Evolutionary conservation across 495 filamentous ascomycete genomes (phyloP).

Genomic region (Aspergillus avenaceus): DNA sequence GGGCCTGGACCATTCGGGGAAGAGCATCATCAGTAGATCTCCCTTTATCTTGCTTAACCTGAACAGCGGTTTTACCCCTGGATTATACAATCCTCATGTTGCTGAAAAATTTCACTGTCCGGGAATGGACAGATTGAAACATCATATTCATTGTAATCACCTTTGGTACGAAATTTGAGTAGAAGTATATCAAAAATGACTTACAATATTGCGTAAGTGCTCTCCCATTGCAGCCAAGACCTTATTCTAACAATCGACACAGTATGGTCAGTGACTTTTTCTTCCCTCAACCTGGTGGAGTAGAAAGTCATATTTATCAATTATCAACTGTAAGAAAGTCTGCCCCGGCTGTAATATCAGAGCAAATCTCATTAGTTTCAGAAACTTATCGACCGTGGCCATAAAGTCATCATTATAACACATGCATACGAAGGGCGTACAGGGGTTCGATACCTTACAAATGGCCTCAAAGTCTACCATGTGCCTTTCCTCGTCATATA

Average conservation of each 20-base stretch:
- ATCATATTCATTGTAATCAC: not conserved
- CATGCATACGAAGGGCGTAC: slow-evolving; percentile 91
- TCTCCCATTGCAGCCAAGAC: not conserved
- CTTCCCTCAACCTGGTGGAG: slow-evolving; percentile 92
- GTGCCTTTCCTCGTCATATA: slow-evolving; percentile 95
- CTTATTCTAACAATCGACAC: slow-evolving; percentile 14
- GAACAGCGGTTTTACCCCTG: not conserved
- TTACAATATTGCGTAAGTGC: slow-evolving; percentile 69
- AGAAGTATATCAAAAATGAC: slow-evolving; percentile 42
- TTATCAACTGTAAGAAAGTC: slow-evolving; percentile 60
- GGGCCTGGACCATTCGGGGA: slow-evolving; percentile 15
- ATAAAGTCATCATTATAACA: slow-evolving; percentile 97
- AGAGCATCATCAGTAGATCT: slow-evolving; percentile 4
- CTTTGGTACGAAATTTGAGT: not conserved
- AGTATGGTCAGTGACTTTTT: slow-evolving; percentile 99
- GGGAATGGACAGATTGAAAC: slow-evolving; percentile 15
- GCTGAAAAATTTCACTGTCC: no score
- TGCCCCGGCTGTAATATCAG: not conserved
- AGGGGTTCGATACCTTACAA: slow-evolving; percentile 94
- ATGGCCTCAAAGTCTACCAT: slow-evolving; percentile 97
- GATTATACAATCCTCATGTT: not conserved
- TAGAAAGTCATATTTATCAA: slow-evolving; percentile 98
- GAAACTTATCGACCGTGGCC: slow-evolving; percentile 94
- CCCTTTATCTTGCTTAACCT: slow-evolving; percentile 3
- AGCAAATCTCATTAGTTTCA: slow-evolving; percentile 18